Base-by-base conservation (phyloP, 2,329 filamentous ascomycete genomes). In the Colletotrichum gloeosporioides region DNA sequence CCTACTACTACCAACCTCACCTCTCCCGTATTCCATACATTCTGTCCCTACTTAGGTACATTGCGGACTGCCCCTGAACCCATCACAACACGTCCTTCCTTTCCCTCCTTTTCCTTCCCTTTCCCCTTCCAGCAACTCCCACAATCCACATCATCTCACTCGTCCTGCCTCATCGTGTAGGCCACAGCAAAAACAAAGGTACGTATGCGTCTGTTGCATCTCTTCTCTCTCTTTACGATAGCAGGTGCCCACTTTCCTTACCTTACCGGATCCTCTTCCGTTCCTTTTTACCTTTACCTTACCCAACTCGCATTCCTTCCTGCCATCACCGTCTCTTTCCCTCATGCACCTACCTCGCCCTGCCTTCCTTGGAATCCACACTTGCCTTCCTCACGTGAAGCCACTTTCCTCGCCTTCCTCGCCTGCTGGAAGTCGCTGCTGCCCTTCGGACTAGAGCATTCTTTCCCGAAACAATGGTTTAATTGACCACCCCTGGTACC, bases 381-480 rank as follows among this genome's bases (percentile, higher is more conserved):
- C n/a, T 12, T 49, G 18, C 25, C n/a, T 59, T 69, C 32, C 53
- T 59, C 59, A 36, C 32, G 16, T 32, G 29, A 49, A 15, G 18
- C n/a, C n/a, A 49, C 44, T 62, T 34, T n/a, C 59, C 29, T 34
- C 10, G 18, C 61, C 22, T 62, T n/a, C 59, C 29, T 34, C 6
- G 12, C 25, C 31, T 53, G 16, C n/a, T 32, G 12, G 29, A 55
- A 55, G 12, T 32, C 55, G 25, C n/a, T 59, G 16, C 31, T 59
- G 12, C n/a, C 25, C 27, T 34, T 68, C 65, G 57, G 36, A 39
- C 57, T 31, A 18, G 16, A 69, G 18, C 55, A 22, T n/a, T 15
- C 31, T 55, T 59, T 13, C 71, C 71, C 44, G 44, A 71, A 74
- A 65, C 71, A 59, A 64, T 62, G 29, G 68, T 44, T 61, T 75